Evolutionary conservation across 306 rosid genomes (phyloP).

Genomic region (Hippophae tibetana): DNA sequence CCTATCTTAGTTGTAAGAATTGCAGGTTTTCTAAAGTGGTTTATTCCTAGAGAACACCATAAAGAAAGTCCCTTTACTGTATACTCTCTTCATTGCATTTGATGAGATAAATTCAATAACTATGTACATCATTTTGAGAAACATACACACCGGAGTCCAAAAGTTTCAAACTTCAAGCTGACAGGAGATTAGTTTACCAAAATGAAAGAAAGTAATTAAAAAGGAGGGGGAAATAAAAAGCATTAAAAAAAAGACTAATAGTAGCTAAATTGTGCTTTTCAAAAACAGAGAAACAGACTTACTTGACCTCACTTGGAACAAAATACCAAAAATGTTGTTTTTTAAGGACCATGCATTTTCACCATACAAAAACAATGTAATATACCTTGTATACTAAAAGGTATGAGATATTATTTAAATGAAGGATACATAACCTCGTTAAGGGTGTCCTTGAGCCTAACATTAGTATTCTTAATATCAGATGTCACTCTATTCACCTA

Average conservation of each 20-base stretch:
- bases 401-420: background rate
- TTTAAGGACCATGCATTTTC: slow-evolving; percentile 9
- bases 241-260: no score
- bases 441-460: slow-evolving; percentile 65
- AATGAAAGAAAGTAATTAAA: no score
- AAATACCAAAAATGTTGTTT: slow-evolving; percentile 15
- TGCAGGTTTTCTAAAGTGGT: background rate
- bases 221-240: no score
- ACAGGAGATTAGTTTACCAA: no score
- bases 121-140: no score
- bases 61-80: no score
- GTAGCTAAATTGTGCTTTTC: background rate
- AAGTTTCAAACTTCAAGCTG: no score
- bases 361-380: background rate
- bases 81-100: no score
- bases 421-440: slow-evolving; percentile 38
- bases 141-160: no score
- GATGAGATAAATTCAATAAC: no score
- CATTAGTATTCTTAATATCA: slow-evolving; percentile 55
- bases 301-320: slow-evolving; percentile 68
- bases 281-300: slow-evolving; percentile 16
- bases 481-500: slow-evolving; percentile 63
- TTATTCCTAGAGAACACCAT: no score
- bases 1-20: background rate
- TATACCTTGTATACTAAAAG: background rate